phyloP scores from a whole-genome alignment of 2,329 filamentous ascomycete species.

The Leptographium flavum region DNA sequence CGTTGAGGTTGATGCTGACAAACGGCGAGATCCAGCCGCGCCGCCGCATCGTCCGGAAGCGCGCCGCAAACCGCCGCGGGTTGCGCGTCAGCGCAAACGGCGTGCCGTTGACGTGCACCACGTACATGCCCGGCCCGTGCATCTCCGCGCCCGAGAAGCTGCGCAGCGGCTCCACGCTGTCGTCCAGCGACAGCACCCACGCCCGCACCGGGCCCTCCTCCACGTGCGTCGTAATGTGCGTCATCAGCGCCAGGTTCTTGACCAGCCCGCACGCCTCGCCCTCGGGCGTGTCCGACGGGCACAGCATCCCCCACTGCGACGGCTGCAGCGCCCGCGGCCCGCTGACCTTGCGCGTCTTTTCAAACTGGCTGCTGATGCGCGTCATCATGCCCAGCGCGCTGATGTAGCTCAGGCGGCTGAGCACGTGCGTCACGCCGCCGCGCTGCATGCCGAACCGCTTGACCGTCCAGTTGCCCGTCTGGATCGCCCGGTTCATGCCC shows the following conservation, averaged over 20 bases:
- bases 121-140: conserved; percentile 69
- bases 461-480: conserved; percentile 94
- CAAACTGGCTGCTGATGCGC: conserved; percentile 93
- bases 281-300: conserved; percentile 93
- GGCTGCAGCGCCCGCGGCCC: conserved; percentile 92
- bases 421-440: conserved; percentile 88
- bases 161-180: conserved; percentile 65
- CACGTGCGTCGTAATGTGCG: conserved; percentile 93
- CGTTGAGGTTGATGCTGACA: conserved; percentile 91
- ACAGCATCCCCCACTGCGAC: conserved; percentile 97
- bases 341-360: conserved; percentile 94
- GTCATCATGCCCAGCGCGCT: conserved; percentile 99
- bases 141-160: conserved; percentile 66
- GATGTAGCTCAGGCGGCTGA: conserved; percentile 93
- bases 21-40: conserved; percentile 91
- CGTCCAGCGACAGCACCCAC: conserved; percentile 74
- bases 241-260: conserved; percentile 97
- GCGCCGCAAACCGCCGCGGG: conserved; percentile 73
- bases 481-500: conserved; percentile 90
- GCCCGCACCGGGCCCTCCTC: conserved; percentile 82
- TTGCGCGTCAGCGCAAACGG: conserved; percentile 76
- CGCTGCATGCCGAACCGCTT: conserved; percentile 99
- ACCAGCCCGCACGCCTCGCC: conserved; percentile 96
- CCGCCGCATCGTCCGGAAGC: conserved; percentile 74
- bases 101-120: conserved; percentile 92